Conservation (phyloP, 2,329 filamentous ascomycete species). For the Rhynchosporium secalis region DNA sequence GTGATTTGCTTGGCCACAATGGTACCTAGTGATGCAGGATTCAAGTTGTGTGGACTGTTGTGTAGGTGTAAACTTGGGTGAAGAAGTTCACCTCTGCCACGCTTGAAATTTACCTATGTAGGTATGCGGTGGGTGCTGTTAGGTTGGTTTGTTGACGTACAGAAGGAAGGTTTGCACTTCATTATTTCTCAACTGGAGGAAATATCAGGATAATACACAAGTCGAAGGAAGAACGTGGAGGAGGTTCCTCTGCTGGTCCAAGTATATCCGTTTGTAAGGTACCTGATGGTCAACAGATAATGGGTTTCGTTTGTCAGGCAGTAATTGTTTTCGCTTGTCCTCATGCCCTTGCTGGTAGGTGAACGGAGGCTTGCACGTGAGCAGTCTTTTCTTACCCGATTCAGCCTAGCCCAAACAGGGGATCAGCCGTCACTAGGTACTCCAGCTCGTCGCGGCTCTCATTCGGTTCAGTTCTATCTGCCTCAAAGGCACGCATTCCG, state of each 20-base stretch:
- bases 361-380: conserved; percentile 1
- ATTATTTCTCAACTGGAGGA: not conserved
- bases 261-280: not conserved
- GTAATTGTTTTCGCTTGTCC: not conserved
- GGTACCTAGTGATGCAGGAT: too few relatives aligned
- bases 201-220: not conserved
- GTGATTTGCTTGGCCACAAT: too few relatives aligned
- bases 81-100: not conserved
- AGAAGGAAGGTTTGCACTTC: not conserved
- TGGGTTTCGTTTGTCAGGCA: not conserved
- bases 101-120: not conserved
- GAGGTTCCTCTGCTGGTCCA: not conserved
- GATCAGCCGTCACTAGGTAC: not conserved
- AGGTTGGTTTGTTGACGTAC: not conserved
- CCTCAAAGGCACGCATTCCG: conserved; percentile 4
- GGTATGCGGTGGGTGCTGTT: not conserved
- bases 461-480: too few relatives aligned
- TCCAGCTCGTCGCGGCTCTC: not conserved
- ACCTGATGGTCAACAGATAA: not conserved
- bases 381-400: not conserved
- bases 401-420: not conserved
- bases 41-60: too few relatives aligned
- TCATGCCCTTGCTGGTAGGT: not conserved
- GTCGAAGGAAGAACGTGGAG: not conserved
- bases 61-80: not conserved